Evolutionary conservation across 1,139 yeast genomes (phyloP).

Genomic region (Candida sanyaensis): DNA sequence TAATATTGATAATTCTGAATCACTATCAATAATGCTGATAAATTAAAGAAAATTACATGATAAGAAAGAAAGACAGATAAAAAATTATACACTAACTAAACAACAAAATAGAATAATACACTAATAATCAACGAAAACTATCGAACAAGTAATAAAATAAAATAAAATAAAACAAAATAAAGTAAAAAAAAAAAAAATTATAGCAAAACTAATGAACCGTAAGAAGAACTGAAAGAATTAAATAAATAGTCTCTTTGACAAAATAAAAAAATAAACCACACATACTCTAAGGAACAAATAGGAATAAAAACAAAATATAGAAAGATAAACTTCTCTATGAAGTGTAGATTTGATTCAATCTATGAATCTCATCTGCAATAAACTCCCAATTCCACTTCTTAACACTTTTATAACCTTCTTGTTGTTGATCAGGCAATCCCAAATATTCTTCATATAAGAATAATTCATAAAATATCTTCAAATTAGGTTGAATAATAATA

Average conservation of each 20-base stretch:
- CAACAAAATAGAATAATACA: no score
- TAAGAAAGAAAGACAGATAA: no score
- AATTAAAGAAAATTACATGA: background rate
- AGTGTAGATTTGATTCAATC: conserved; percentile 36
- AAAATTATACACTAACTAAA: no score
- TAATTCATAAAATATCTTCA: conserved; percentile 82
- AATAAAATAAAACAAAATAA: background rate
- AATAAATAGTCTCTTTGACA: background rate
- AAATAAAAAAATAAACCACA: no score
- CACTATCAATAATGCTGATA: background rate
- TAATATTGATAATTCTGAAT: background rate
- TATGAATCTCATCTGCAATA: conserved; percentile 35
- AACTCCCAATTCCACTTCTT: conserved; percentile 33
- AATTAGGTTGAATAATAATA: conserved; percentile 88
- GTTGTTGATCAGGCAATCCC: conserved; percentile 17
- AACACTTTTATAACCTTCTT: background rate
- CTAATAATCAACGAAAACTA: no score
- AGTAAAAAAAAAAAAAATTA: background rate
- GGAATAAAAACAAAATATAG: background rate
- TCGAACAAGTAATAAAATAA: background rate
- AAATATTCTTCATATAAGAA: conserved; percentile 71
- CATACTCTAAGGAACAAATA: no score
- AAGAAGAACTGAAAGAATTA: conserved; percentile 2
- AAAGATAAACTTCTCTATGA: background rate
- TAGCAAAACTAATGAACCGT: background rate